Base-by-base conservation (phyloP, 805 yeast genomes). In the Candida lessepsii region DNA sequence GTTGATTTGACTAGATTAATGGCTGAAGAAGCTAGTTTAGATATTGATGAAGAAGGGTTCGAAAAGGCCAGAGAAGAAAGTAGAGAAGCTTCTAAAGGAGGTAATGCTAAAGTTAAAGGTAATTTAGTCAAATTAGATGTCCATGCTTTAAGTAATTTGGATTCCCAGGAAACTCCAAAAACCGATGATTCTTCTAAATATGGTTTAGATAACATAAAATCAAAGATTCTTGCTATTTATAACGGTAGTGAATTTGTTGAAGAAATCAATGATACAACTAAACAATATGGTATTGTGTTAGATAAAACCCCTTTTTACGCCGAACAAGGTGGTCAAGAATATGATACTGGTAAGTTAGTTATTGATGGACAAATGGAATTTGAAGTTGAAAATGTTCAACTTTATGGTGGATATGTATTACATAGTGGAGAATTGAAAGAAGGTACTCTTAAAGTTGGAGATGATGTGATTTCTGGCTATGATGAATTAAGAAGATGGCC, bases 251-350 rank as follows among this genome's bases (percentile, higher is more conserved):
- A 70, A 24, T 87, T 89, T 51, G 80, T 78, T 37, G 67, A 74
- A 32, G 51, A 70, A 8, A 64, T 74, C 23, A 32, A 50, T 14
- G 71, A 66, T 25, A 42, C 57, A 4, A 58, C 52, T 23, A 51
- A 56, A 39, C 88, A 86, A 60, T 67, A 75, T 50, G 99, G 99
- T 61, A 65, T 93, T 39, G 61, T 93, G 36, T 73, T 93, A 44
- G 95, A 93, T 61, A 84, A 80, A 63, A 87, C 98, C 18, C 93
- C 95, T 62, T 88, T 93, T 67, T 93, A 93, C 59, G 98, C 99
- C 37, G 99, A 93, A 71, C 95, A 87, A 67, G 99, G 99, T 80
- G 99, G 99, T 58, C 99, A 93, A 74, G 97, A 89, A 65, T 84
- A 76, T 58, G 99, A 93, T 62, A 85, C 95, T 30, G 99, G 99